Evolutionary conservation across 177 flowering plant species (phyloP).

Genomic region (Tripterygium wilfordii): DNA sequence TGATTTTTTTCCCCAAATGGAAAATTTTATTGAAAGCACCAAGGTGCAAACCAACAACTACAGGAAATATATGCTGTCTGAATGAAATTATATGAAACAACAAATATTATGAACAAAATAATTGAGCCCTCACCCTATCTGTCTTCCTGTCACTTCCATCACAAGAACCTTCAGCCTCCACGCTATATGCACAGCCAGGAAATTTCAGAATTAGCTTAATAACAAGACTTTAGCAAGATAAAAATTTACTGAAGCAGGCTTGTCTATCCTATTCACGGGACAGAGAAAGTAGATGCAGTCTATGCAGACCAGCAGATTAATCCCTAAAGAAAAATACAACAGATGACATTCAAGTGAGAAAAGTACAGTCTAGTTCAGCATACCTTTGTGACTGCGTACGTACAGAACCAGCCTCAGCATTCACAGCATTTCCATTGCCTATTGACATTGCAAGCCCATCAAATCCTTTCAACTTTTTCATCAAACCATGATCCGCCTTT

Average conservation of each 20-base stretch:
- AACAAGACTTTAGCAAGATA: not conserved
- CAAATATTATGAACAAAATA: not conserved
- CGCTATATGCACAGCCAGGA: conserved; percentile 31
- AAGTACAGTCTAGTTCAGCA: conserved; percentile 7
- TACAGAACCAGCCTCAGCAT: conserved; percentile 33
- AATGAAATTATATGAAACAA: not conserved
- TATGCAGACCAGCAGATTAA: too few species aligned
- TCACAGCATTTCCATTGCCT: conserved; percentile 57
- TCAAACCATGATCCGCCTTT: conserved; percentile 49
- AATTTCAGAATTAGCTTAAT: conserved; percentile 1
- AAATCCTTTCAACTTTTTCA: conserved; percentile 74
- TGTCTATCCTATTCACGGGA: too few species aligned
- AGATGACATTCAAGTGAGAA: not conserved
- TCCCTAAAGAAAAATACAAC: not conserved
- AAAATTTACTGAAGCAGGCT: too few species aligned
- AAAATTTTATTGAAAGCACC: too few species aligned
- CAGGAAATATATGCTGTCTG: not conserved
- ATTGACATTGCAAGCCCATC: conserved; percentile 78
- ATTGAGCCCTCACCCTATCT: conserved; percentile 30
- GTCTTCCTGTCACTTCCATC: conserved; percentile 69
- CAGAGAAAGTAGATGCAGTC: not conserved
- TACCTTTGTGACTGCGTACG: conserved; percentile 57
- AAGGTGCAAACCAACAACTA: not conserved
- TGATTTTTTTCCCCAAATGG: too few species aligned
- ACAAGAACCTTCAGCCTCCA: conserved; percentile 71